phyloP scores from a whole-genome alignment of 495 filamentous ascomycete genomes.

The Lichina pygmaea region DNA sequence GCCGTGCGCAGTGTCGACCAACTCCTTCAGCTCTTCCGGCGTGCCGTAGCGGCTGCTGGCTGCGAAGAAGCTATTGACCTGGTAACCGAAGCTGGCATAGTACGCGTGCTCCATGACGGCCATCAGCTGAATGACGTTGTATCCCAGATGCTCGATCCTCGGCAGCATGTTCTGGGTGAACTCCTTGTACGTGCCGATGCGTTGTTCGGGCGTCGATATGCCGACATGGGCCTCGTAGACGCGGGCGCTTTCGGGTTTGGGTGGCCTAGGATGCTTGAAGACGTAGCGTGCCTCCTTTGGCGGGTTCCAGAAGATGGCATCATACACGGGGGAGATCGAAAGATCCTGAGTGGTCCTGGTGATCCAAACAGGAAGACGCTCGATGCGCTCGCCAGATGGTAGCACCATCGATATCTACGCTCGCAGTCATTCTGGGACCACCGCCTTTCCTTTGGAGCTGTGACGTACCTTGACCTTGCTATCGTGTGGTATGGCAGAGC shows the following conservation, averaged over 20 bases:
- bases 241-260: constrained; percentile 60
- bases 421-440: background rate
- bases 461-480: constrained; percentile 68
- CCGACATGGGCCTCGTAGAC: constrained; percentile 97
- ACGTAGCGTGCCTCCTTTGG: constrained; percentile 42
- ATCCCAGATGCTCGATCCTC: constrained; percentile 70
- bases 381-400: constrained; percentile 51
- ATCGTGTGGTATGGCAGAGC: constrained; percentile 64
- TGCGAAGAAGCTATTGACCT: constrained; percentile 95
- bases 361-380: constrained; percentile 87
- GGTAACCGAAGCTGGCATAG: constrained; percentile 96
- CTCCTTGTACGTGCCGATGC: constrained; percentile 82
- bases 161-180: constrained; percentile 83
- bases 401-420: constrained; percentile 59
- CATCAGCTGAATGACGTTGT: constrained; percentile 97
- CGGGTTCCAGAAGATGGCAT: constrained; percentile 93
- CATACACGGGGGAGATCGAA: constrained; percentile 64
- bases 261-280: constrained; percentile 61
- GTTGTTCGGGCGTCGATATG: constrained; percentile 76
- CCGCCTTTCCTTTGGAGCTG: background rate
- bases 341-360: constrained; percentile 89
- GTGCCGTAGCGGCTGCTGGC: constrained; percentile 86
- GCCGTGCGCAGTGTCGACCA: constrained; percentile 83
- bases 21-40: constrained; percentile 86
- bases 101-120: constrained; percentile 98